A percentile compares a stretch with the other conserved stretches of the same genome.
These are phyloP conservation scores for Leishmania braziliensis DNA, from an alignment of 208 protist species.

Conservation along the genomic window DNA sequence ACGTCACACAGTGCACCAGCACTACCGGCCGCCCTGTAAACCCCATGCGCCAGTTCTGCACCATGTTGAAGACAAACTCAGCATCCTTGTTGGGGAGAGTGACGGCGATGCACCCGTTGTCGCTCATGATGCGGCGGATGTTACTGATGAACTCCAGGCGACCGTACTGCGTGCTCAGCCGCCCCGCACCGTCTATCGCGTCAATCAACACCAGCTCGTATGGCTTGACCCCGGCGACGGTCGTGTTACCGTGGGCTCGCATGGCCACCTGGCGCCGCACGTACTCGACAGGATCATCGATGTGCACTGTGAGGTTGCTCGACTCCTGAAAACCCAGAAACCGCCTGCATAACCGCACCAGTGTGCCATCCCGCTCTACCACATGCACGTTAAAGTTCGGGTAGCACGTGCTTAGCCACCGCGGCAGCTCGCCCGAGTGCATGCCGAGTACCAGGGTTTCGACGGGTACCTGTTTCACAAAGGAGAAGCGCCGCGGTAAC, in stretches of 20 bases:
- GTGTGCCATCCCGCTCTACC: constrained; percentile 80
- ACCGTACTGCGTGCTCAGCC: constrained; percentile 70
- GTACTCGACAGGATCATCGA: constrained; percentile 74
- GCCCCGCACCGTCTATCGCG: constrained; percentile 66
- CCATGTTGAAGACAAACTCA: constrained; percentile 71
- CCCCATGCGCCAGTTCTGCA: constrained; percentile 89
- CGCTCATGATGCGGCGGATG: constrained; percentile 68
- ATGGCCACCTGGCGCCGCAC: constrained; percentile 47
- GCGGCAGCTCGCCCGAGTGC: constrained; percentile 80
- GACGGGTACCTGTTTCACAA: constrained; percentile 62
- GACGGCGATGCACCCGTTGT: constrained; percentile 66
- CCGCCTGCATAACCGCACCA: constrained; percentile 72
- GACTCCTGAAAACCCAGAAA: constrained; percentile 85
- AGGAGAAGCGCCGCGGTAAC: constrained; percentile 73
- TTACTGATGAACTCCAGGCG: constrained; percentile 80
- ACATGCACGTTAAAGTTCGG: constrained; percentile 88
- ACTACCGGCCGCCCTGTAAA: constrained; percentile 78
- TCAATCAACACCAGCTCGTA: constrained; percentile 87
- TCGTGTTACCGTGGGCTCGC: constrained; percentile 4
- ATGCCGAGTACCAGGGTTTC: constrained; percentile 83
- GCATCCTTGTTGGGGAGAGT: constrained; percentile 78
- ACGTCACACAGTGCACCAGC: constrained; percentile 81
- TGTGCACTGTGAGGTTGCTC: constrained; percentile 60
- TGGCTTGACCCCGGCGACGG: constrained; percentile 15
- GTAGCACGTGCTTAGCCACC: constrained; percentile 80